Conservation (phyloP, 768 basidiomycete genomes). For the Trametes cingulata region DNA sequence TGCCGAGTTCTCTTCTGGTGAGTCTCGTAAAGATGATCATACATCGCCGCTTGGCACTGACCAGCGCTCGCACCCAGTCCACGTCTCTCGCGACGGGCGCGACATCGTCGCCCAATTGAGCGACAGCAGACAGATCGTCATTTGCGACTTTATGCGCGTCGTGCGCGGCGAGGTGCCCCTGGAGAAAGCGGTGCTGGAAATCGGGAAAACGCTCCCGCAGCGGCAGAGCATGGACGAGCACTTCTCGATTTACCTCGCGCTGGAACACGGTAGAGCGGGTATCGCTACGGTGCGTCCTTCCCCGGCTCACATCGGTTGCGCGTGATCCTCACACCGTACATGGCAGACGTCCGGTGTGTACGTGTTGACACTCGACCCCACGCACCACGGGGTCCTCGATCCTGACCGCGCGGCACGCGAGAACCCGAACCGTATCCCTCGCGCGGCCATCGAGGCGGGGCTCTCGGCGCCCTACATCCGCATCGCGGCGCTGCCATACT, state of each 20-base stretch:
- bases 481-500: conserved; percentile 22
- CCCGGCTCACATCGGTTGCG: neutral
- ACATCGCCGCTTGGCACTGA: neutral
- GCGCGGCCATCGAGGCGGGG: conserved; percentile 2
- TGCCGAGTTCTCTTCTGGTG: conserved; percentile 17
- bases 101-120: conserved; percentile 34
- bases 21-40: neutral
- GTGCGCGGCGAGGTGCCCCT: conserved; percentile 25
- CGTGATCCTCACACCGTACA: neutral
- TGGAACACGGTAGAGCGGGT: conserved; percentile 30
- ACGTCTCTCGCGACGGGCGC: conserved; percentile 39
- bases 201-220: conserved; percentile 20
- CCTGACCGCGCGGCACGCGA: neutral
- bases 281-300: conserved; percentile 28
- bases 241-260: conserved; percentile 30
- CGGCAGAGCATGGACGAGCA: conserved; percentile 5
- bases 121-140: conserved; percentile 29
- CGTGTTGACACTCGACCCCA: conserved; percentile 27
- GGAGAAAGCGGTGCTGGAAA: conserved; percentile 19
- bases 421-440: conserved; percentile 9
- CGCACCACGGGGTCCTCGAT: conserved; percentile 21
- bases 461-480: conserved; percentile 10
- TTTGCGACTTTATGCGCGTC: conserved; percentile 38
- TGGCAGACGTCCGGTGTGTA: conserved; percentile 30
- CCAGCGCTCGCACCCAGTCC: conserved; percentile 26